Evolutionary conservation across 768 basidiomycete species (phyloP).

Genomic region (Rubroboletus satanas): DNA sequence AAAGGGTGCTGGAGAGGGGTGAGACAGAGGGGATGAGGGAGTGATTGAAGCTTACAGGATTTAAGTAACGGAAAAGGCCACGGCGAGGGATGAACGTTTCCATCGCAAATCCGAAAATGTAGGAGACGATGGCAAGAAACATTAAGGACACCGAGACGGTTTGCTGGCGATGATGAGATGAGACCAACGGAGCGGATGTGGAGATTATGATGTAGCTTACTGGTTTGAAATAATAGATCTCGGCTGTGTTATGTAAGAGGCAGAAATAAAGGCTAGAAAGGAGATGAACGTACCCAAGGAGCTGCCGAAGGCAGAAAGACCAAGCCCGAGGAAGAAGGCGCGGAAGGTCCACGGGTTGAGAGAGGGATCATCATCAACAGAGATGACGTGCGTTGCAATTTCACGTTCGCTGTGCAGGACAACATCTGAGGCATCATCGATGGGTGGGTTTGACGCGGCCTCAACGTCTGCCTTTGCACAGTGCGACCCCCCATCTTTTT

Average conservation of each 20-base stretch:
- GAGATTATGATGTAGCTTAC: slow-evolving; percentile 21
- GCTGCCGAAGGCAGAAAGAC: slow-evolving; percentile 48
- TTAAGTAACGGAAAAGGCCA: slow-evolving; percentile 47
- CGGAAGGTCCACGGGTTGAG: slow-evolving; percentile 38
- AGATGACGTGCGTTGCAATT: slow-evolving; percentile 45
- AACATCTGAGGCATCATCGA: slow-evolving; percentile 5
- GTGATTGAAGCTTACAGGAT: slow-evolving; percentile 35
- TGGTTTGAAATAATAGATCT: slow-evolving; percentile 62
- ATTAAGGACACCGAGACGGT: slow-evolving; percentile 48
- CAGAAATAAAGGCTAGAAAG: background rate
- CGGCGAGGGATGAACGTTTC: slow-evolving; percentile 44
- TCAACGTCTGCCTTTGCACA: slow-evolving; percentile 35
- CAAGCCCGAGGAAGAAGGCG: slow-evolving; percentile 51
- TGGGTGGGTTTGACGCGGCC: slow-evolving; percentile 1
- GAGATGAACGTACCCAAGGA: slow-evolving; percentile 38
- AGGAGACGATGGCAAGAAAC: slow-evolving; percentile 51
- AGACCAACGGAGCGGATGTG: background rate
- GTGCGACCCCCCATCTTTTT: slow-evolving; percentile 10
- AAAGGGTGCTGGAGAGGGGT: slow-evolving; percentile 44
- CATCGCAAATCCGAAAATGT: slow-evolving; percentile 45
- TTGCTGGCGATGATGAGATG: slow-evolving; percentile 36
- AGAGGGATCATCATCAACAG: slow-evolving; percentile 30
- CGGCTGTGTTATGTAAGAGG: slow-evolving; percentile 31
- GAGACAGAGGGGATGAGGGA: background rate
- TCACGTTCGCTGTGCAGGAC: slow-evolving; percentile 43